A percentile compares a stretch with the other conserved stretches of the same genome.
phyloP scores from a whole-genome alignment of 2,329 filamentous ascomycete species.

The Neopestalotiopsis sp. region DNA sequence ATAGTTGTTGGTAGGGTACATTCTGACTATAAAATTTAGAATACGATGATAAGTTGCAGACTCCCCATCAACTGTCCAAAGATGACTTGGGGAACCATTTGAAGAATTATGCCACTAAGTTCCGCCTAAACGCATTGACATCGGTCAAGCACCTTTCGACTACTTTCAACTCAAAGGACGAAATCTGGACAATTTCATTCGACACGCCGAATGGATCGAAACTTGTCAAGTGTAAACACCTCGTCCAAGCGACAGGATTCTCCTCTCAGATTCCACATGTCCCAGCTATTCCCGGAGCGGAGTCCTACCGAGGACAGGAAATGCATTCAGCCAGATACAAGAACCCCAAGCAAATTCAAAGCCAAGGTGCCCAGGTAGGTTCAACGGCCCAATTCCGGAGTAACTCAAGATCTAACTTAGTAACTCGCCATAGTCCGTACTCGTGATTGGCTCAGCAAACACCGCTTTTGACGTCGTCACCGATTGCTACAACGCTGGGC shows the following conservation, averaged over 20 bases:
- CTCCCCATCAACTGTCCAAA: conserved; percentile 27
- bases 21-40: background rate
- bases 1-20: background rate
- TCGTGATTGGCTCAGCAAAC: conserved; percentile 47
- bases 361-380: conserved; percentile 29
- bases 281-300: conserved; percentile 27
- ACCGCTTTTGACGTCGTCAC: conserved; percentile 46
- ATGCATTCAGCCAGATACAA: conserved; percentile 33
- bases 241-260: conserved; percentile 35
- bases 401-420: no score
- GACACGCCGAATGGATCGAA: conserved; percentile 17
- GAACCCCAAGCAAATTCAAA: conserved; percentile 26
- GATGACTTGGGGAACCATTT: conserved; percentile 34
- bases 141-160: conserved; percentile 34
- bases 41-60: conserved; percentile 26
- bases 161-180: conserved; percentile 25
- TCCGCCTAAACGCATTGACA: conserved; percentile 40
- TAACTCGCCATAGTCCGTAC: conserved; percentile 28
- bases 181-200: conserved; percentile 35
- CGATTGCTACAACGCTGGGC: conserved; percentile 37
- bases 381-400: background rate
- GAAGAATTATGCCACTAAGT: conserved; percentile 32
- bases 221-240: conserved; percentile 26
- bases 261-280: conserved; percentile 30
- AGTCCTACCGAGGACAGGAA: conserved; percentile 31